phyloP scores from a whole-genome alignment of 805 yeast genomes.

The Wickerhamomyces tratensis region DNA sequence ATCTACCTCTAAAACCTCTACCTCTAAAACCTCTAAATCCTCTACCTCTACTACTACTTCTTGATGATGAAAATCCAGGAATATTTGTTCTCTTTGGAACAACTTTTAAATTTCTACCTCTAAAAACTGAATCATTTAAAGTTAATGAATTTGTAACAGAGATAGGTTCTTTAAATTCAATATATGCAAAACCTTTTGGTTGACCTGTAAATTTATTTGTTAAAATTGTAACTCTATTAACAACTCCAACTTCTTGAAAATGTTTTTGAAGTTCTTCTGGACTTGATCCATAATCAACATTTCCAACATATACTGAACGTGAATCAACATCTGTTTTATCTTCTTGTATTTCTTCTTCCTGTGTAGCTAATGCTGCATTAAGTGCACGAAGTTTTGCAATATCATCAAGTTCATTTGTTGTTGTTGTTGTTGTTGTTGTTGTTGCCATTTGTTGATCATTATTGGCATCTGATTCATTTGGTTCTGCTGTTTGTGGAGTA shows the following conservation, averaged over 20 bases:
- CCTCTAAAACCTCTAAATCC: slow-evolving; percentile 36
- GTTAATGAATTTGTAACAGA: slow-evolving; percentile 56
- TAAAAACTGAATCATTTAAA: slow-evolving; percentile 54
- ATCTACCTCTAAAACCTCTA: slow-evolving; percentile 23
- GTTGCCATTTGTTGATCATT: neutral
- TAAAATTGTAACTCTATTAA: slow-evolving; percentile 72
- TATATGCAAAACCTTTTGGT: slow-evolving; percentile 82
- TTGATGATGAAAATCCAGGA: slow-evolving; percentile 48
- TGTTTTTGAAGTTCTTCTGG: slow-evolving; percentile 74
- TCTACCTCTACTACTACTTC: slow-evolving; percentile 41
- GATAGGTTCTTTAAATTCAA: slow-evolving; percentile 68
- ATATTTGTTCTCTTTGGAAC: slow-evolving; percentile 72
- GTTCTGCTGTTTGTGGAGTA: slow-evolving; percentile 1
- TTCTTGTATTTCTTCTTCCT: slow-evolving; percentile 30
- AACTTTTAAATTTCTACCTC: slow-evolving; percentile 67
- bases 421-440: neutral
- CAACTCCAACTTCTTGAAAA: slow-evolving; percentile 60
- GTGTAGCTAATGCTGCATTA: slow-evolving; percentile 37
- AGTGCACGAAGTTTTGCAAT: slow-evolving; percentile 51
- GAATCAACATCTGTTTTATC: slow-evolving; percentile 63
- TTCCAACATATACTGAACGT: slow-evolving; percentile 73
- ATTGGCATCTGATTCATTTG: neutral
- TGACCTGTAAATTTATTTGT: slow-evolving; percentile 66
- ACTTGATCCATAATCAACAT: slow-evolving; percentile 71
- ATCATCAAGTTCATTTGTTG: slow-evolving; percentile 35